Conservation (phyloP, 1,139 yeast genomes). For the Lodderomyces jiufengensis region DNA sequence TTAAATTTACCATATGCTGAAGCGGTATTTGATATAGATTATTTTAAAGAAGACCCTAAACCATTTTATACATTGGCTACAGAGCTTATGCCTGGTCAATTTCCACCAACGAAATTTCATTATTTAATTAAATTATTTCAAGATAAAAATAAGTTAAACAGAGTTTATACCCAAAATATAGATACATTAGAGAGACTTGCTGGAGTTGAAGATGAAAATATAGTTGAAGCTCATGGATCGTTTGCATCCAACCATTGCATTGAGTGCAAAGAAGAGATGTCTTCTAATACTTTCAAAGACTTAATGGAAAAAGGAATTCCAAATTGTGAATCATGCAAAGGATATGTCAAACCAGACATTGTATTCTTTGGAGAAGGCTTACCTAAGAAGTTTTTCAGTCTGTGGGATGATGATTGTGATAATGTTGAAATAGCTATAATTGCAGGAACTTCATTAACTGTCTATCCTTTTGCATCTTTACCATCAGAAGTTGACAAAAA, state of each 20-base stretch:
- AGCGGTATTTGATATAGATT: constrained; percentile 90
- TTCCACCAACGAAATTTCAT: constrained; percentile 80
- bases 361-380: constrained; percentile 89
- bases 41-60: constrained; percentile 66
- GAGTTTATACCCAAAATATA: constrained; percentile 89
- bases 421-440: constrained; percentile 74
- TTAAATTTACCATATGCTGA: constrained; percentile 86
- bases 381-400: constrained; percentile 63
- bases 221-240: constrained; percentile 94
- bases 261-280: constrained; percentile 59
- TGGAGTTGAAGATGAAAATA: constrained; percentile 58
- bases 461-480: constrained; percentile 81
- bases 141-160: constrained; percentile 53
- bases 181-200: constrained; percentile 88
- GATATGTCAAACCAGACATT: constrained; percentile 86
- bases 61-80: constrained; percentile 83
- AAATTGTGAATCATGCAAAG: constrained; percentile 51
- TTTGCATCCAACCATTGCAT: constrained; percentile 84
- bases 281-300: constrained; percentile 44
- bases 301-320: constrained; percentile 46
- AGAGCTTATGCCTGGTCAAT: constrained; percentile 86
- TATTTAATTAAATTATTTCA: constrained; percentile 63
- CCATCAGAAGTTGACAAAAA: constrained; percentile 58
- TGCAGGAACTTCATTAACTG: constrained; percentile 90
- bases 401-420: constrained; percentile 61